Evolutionary conservation across 1,284 basidiomycete species (phyloP), one percentile per base, ranked within the genome.

Genomic region (Xerocomus nothofagi): DNA sequence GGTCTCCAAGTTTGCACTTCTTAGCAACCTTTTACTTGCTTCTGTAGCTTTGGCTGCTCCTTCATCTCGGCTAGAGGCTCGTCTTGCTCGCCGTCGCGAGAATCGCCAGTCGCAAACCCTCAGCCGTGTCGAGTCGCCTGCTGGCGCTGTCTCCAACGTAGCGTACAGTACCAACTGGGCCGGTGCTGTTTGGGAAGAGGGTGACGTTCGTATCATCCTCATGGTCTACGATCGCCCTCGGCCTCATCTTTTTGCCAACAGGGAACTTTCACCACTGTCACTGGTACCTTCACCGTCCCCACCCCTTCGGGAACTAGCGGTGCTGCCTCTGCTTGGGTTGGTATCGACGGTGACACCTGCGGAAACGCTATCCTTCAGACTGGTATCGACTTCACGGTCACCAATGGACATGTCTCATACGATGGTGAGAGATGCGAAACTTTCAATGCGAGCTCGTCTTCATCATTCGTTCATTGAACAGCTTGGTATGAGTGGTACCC

Each of bases 401-500:
- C 6, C 8, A 5, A 7, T 3, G 46, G 49, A 2, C 1, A 0
- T 1, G 41, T 33, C 33, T 43, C 49, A 6, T 65, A 57, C 26
- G 27, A 37, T 39, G 51, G 61, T 60, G 14, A 48, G 59, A 23
- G 15, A 18, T 17, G 4, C 21, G 4, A 1, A 38, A 7, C 6
- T 1, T 18, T 24, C 10, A 6, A 7, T 20, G 27, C 2, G 12
- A 20, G 26, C 37, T 23, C 6, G 11, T 44, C 39, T 24, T 54
- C 29, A 54, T 23, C 2, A 8, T n/a, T 11, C 3, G 14, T 36
- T 34, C 32, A 7, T 34, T 32, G 21, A 45, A 49, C 32, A 62
- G 62, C 49, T 36, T 62, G 62, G 57, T 60, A 54, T 34, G 44
- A 64, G 15, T 59, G 50, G 60, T 49, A 30, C 39, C 48, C 57